Percentiles rank a stretch among this genome's conserved stretches.
These are phyloP conservation scores for Yarrowia sp. DNA, from an alignment of 805 yeast species.

Conservation along the genomic window DNA sequence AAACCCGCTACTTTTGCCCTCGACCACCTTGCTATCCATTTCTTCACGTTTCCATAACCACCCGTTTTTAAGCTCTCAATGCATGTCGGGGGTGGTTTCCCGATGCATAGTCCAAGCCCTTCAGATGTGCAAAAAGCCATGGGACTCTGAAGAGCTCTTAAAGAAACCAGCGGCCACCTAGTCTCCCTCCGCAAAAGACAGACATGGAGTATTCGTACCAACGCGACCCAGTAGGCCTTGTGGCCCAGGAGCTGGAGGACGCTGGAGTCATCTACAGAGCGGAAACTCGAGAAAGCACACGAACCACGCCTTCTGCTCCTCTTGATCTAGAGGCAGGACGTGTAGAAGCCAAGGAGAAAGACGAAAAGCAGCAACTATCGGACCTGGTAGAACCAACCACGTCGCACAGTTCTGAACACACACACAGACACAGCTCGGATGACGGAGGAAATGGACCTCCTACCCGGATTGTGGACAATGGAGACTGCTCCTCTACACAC, in stretches of 20 bases:
- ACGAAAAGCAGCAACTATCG: neutral
- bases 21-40: neutral
- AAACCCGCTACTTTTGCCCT: too few relatives aligned
- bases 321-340: conserved; percentile 21
- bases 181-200: too few relatives aligned
- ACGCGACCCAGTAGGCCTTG: conserved; percentile 21
- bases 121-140: conserved; percentile 11
- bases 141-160: neutral
- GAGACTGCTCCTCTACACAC: neutral
- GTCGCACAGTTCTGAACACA: neutral
- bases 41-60: too few relatives aligned
- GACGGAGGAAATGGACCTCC: neutral
- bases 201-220: conserved; percentile 37
- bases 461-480: conserved; percentile 1
- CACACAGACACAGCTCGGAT: neutral
- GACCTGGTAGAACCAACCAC: conserved; percentile 1
- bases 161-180: too few relatives aligned
- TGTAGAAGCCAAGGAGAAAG: neutral
- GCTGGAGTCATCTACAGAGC: conserved; percentile 18
- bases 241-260: conserved; percentile 37
- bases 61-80: neutral
- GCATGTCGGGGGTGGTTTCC: conserved; percentile 25
- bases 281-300: conserved; percentile 2
- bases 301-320: conserved; percentile 20
- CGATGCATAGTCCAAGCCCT: conserved; percentile 28